Base-by-base conservation (phyloP, 768 basidiomycete genomes). In the Kwoniella sp. region DNA sequence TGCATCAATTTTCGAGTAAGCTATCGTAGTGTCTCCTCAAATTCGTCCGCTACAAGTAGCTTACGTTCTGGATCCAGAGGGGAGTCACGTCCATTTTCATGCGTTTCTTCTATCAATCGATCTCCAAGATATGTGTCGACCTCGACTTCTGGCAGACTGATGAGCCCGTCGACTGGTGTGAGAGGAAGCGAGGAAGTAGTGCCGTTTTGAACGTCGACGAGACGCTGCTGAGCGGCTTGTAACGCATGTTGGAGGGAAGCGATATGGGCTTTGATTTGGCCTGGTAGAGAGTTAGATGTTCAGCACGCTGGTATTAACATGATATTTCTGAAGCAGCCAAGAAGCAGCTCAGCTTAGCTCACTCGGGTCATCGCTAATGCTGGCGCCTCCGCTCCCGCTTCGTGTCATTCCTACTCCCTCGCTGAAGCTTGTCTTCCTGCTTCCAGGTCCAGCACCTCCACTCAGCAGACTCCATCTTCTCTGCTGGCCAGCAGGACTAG, bases 191-290 rank as follows among this genome's bases (percentile, higher is more conserved):
- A 58, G 13, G 65, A 60, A 20, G 58, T 51, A 23, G 61, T 47
- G 29, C 64, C 48, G 12, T 57, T 41, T 22, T 59, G 41, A 0
- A 68, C 55, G 11, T 70, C 69, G 0, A 63, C 50, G 12, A 70
- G 56, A 5, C 64, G 45, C 22, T 66, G 68, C 48, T 70, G 66
- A 3, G 73, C 58, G 22, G 61, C 67, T 38, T 61, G 65, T 13
- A 75, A 61, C 0, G 69, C 56, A 9, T 62, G 26, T 58, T 69
- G 65, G 12, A 70, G 56, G 1, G 48, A 23, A 8, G 61, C 57
- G 20, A 70, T 66, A 13, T 70, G 69, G 17, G 69, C 64, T 54
- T 66, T 70, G 11, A 70, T 59, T n/a, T 69, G 67, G 8, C 60
- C 73, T 69, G 58, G 2, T 4, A 31, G 53, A 9, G 26, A 48